A percentile compares a stretch with the other conserved stretches of the same genome.
phyloP scores from a whole-genome alignment of 805 yeast genomes.

The Candida krabiensis region DNA sequence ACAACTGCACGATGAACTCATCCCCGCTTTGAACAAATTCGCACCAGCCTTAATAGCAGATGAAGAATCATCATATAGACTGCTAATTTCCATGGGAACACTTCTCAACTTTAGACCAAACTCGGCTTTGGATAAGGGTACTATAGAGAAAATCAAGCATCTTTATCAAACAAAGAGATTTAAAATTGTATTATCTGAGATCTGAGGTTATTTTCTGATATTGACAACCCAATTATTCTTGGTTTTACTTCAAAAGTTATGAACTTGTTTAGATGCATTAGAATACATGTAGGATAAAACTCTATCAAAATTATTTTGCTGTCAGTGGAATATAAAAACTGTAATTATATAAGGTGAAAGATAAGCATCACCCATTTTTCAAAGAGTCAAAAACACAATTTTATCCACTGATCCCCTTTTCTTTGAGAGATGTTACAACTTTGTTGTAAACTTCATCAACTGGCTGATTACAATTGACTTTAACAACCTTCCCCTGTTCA shows the following conservation, averaged over 20 bases:
- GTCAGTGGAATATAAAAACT: too few species aligned
- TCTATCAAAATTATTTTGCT: too few species aligned
- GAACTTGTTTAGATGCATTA: too few species aligned
- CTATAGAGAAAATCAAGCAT: constrained; percentile 10
- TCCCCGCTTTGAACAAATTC: constrained; percentile 19
- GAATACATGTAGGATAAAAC: too few species aligned
- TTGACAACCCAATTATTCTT: too few species aligned
- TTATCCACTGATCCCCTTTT: constrained; percentile 32
- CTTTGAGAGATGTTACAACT: constrained; percentile 66
- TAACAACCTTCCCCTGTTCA: constrained; percentile 71
- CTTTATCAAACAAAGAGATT: constrained; percentile 20
- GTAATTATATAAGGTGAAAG: too few species aligned
- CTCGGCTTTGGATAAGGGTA: constrained; percentile 7
- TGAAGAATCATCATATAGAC: constrained; percentile 69
- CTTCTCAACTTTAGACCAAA: constrained; percentile 30
- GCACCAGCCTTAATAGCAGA: constrained; percentile 29
- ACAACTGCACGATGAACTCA: constrained; percentile 30
- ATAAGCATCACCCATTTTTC: too few species aligned
- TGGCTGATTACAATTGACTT: constrained; percentile 73
- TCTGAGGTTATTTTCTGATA: too few species aligned
- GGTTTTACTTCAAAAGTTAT: too few species aligned
- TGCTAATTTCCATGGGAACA: constrained; percentile 64
- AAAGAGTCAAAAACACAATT: too few species aligned
- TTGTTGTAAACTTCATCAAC: constrained; percentile 74
- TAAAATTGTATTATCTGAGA: constrained; percentile 20